These are phyloP conservation scores for Fusarium napiforme DNA, from an alignment of 2,329 filamentous ascomycete species.

Conservation along the genomic window DNA sequence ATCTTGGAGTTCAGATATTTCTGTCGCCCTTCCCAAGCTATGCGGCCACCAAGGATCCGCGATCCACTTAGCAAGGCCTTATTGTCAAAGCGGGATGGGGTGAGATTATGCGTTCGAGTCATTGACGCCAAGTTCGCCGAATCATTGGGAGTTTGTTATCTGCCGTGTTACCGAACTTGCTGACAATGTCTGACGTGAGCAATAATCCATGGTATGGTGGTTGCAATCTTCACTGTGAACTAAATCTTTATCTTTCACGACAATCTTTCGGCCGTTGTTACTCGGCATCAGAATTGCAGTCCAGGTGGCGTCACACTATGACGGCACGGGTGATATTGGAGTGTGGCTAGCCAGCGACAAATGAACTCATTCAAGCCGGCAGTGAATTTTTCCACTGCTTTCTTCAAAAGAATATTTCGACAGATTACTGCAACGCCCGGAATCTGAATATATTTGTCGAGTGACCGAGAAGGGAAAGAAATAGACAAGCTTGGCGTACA, in stretches of 20 bases:
- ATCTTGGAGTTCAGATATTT: too few species aligned
- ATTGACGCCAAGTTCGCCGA: not conserved
- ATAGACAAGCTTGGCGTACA: not conserved
- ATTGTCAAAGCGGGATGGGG: not conserved
- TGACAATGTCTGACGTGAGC: not conserved
- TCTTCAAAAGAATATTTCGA: too few species aligned
- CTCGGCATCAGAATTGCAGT: not conserved
- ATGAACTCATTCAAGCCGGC: too few species aligned
- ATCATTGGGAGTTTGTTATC: fast-evolving
- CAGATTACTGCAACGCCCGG: fast-evolving
- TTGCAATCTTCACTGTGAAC: not conserved
- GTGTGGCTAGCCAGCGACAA: not conserved
- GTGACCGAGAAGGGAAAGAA: fast-evolving
- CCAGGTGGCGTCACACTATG: not conserved
- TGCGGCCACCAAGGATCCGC: not conserved
- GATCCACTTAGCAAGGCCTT: not conserved
- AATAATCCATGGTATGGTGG: too few species aligned
- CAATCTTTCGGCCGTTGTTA: fast-evolving
- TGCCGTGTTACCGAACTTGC: not conserved
- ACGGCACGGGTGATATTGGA: too few species aligned
- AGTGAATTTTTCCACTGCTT: fast-evolving
- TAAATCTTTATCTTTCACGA: not conserved
- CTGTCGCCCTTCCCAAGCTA: not conserved
- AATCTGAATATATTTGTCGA: not conserved
- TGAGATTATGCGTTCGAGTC: not conserved